Evolutionary conservation across 768 basidiomycete species (phyloP), one percentile per base, ranked within the genome.

Genomic region (Mycena pura): DNA sequence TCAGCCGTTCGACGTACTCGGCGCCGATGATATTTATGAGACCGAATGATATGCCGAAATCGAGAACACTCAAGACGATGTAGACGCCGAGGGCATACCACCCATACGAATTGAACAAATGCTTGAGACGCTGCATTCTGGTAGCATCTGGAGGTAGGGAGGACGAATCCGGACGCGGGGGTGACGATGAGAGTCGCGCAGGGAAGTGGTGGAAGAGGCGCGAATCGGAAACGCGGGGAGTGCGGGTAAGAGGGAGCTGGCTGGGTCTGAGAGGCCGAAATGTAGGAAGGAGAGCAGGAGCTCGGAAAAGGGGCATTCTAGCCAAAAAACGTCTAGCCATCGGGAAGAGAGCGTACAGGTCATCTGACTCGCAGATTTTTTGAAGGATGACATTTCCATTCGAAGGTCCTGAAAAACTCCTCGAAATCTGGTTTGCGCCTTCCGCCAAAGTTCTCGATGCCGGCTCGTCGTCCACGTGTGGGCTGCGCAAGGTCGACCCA

Each of bases 391-490:
- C 80, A 47, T 76, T 83, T 32, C 90, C 91, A 14, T 96, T 96
- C 68, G 95, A 96, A 75, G 95, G 95, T 21, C 91, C 95, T 61
- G 95, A 96, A 79, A 96, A 96, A 73, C 85, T 98, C 39, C 85
- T 99, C 44, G 97, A 99, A 79, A 86, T 99, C 48, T 99, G 97
- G 97, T 98, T 99, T 77, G 88, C 92, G 1, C 93, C 94, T 13
- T 89, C 89, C 8, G 77, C 88, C 6, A 81, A 84, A 9, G 76
- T 82, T 25, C 79, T 92, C 9, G 50, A 34, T 8, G 62, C 57
- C 36, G 31, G 28, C 13, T 15, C 24, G 44, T 57, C 62, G 21
- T 85, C 87, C 31, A 86, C 82, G 73, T 76, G 76, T 21, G 97
- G 97, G 34, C 83, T 99, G 43, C 82, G 96, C 58, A 84, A 80